phyloP scores from a whole-genome alignment of 2,329 filamentous ascomycete species.

The Fusarium newnesense region DNA sequence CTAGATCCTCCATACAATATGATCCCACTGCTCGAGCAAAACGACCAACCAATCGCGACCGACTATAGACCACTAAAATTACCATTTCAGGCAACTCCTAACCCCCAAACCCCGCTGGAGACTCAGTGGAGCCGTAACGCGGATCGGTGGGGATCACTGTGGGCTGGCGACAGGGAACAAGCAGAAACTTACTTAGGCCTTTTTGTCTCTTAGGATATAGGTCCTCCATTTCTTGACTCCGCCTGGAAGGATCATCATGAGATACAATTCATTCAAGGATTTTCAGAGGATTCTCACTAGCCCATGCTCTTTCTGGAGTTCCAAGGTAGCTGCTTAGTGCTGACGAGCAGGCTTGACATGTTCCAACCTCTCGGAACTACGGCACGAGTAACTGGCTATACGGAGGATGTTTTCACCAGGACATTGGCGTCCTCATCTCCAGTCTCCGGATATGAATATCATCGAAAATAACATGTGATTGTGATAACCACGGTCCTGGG shows the following conservation, averaged over 20 bases:
- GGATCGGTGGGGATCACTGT: not conserved
- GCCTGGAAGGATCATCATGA: not conserved
- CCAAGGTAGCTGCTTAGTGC: not conserved
- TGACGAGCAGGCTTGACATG: not conserved
- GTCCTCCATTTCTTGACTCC: not conserved
- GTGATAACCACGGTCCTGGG: too few species aligned
- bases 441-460: too few species aligned
- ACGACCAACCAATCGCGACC: conserved; percentile 12
- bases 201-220: not conserved
- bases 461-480: accelerated
- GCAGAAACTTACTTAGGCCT: too few species aligned
- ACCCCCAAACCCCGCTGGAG: not conserved
- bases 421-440: not conserved
- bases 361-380: not conserved
- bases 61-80: not conserved
- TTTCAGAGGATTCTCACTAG: not conserved
- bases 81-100: conserved; percentile 22
- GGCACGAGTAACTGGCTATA: not conserved
- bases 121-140: not conserved
- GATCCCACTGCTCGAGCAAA: not conserved
- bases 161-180: not conserved
- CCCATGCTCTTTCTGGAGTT: not conserved
- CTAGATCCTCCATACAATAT: not conserved
- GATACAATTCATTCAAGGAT: not conserved
- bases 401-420: not conserved